Evolutionary conservation across 2,329 filamentous ascomycete species (phyloP), one percentile per base, ranked within the genome.

Genomic region (Delphinella strobiligena): DNA sequence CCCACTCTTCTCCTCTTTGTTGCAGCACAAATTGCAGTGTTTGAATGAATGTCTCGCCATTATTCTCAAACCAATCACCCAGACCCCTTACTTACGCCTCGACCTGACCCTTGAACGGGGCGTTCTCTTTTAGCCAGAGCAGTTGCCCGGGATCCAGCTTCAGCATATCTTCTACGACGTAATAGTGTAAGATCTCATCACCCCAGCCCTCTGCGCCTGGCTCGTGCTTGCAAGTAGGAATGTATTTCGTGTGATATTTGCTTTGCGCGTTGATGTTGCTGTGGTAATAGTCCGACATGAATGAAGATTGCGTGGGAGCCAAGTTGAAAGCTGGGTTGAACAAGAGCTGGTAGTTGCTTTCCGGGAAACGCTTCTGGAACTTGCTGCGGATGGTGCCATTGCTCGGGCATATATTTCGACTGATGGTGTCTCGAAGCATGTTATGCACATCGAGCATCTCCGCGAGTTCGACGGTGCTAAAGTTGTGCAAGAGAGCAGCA

Each of bases 141-240:
- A 78, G 61, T 53, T 78, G 73, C 30, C 67, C 69, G 0, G 75
- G 75, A 42, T 77, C 69, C 29, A 79, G 60, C 55, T 79, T 79
- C 56, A 78, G 61, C 68, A 78, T 75, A 45, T 78, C 74, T 48
- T 79, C 72, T 3, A 79, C 67, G 4, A 78, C 62, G 47, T 79
- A 78, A 52, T 78, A 78, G 45, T 78, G 74, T 11, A 66, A 62
- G 36, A 78, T 72, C 40, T 78, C 74, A 48, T 78, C 74, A 19
- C 75, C 75, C 75, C 75, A 79, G 17, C 75, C 75, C 54, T 77
- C 72, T n/a, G 62, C 60, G 5, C 70, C 71, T 3, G 70, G 61
- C 30, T 52, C 19, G 56, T 54, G 27, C n/a, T 22, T 41, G 9
- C 36, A 14, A 2, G 44, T 40, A 4, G 45, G 43, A 1, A 37